phyloP scores from a whole-genome alignment of 768 basidiomycete genomes.

The Jaapia argillacea region DNA sequence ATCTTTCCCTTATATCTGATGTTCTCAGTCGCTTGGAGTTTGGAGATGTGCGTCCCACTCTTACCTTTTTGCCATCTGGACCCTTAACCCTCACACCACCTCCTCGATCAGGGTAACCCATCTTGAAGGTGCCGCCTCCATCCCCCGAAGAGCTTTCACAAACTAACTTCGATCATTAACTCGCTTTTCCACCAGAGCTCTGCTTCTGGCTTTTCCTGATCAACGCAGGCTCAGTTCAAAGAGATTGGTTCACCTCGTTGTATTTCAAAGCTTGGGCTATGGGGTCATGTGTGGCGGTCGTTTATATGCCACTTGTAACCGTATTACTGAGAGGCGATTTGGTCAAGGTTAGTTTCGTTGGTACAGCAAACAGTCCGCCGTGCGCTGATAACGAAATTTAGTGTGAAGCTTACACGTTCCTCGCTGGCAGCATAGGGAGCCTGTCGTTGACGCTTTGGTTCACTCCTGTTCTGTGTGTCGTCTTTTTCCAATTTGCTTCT shows the following conservation, averaged over 20 bases:
- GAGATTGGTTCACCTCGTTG: slow-evolving; percentile 66
- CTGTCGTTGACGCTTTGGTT: slow-evolving; percentile 67
- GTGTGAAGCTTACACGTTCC: slow-evolving; percentile 62
- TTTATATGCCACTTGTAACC: slow-evolving; percentile 64
- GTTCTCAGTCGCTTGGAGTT: slow-evolving; percentile 58
- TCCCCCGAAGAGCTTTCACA: no score
- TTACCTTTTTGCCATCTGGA: neutral
- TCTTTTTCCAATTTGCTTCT: slow-evolving; percentile 1
- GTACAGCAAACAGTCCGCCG: no score
- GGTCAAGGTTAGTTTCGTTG: slow-evolving; percentile 38
- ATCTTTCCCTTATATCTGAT: slow-evolving; percentile 59
- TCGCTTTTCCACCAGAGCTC: no score
- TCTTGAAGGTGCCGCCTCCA: slow-evolving; percentile 55
- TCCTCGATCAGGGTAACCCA: slow-evolving; percentile 51
- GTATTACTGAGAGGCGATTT: slow-evolving; percentile 50
- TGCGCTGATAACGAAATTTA: no score
- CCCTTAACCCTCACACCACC: neutral
- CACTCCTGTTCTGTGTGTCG: slow-evolving; percentile 51
- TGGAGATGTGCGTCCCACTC: slow-evolving; percentile 54
- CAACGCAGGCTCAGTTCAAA: slow-evolving; percentile 48
- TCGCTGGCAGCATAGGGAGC: slow-evolving; percentile 62
- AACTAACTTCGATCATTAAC: no score
- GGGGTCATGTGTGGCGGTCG: slow-evolving; percentile 50
- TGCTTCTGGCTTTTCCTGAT: slow-evolving; percentile 86
- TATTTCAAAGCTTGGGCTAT: slow-evolving; percentile 70